These are phyloP conservation scores for Suillus alpinus DNA, from an alignment of 768 basidiomycete genomes.

Conservation along the genomic window DNA sequence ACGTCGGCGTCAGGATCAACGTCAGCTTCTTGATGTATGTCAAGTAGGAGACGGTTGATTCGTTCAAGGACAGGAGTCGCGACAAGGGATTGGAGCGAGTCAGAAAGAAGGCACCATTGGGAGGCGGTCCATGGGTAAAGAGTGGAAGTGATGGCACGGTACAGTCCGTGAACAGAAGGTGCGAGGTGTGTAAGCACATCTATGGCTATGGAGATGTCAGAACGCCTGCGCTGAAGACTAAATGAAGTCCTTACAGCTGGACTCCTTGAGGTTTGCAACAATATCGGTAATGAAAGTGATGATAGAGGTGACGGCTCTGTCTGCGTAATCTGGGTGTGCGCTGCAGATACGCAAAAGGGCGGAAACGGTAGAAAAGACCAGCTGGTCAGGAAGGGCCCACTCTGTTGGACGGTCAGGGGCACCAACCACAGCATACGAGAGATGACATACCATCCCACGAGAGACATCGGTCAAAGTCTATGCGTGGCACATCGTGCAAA, in stretches of 20 bases:
- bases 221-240: background rate
- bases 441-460: constrained; percentile 69
- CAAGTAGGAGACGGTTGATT: constrained; percentile 66
- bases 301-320: constrained; percentile 57
- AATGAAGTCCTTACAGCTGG: constrained; percentile 45
- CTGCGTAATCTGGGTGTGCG: constrained; percentile 46
- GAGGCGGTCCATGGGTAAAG: constrained; percentile 68
- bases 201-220: constrained; percentile 44
- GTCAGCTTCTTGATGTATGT: constrained; percentile 56
- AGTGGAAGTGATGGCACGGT: constrained; percentile 80
- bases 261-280: constrained; percentile 52
- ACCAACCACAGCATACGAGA: background rate
- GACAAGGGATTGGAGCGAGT: constrained; percentile 58
- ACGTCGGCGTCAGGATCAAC: constrained; percentile 28
- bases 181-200: constrained; percentile 73
- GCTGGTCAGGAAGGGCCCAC: constrained; percentile 84
- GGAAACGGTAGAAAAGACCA: constrained; percentile 75
- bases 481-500: constrained; percentile 67
- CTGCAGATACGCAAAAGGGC: constrained; percentile 69
- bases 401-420: constrained; percentile 41
- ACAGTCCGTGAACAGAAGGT: constrained; percentile 83
- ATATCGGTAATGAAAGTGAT: constrained; percentile 55
- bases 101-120: constrained; percentile 62
- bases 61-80: constrained; percentile 65
- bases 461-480: constrained; percentile 74